Conservation (phyloP, 2,329 filamentous ascomycete genomes). For the Penicillium sp. region DNA sequence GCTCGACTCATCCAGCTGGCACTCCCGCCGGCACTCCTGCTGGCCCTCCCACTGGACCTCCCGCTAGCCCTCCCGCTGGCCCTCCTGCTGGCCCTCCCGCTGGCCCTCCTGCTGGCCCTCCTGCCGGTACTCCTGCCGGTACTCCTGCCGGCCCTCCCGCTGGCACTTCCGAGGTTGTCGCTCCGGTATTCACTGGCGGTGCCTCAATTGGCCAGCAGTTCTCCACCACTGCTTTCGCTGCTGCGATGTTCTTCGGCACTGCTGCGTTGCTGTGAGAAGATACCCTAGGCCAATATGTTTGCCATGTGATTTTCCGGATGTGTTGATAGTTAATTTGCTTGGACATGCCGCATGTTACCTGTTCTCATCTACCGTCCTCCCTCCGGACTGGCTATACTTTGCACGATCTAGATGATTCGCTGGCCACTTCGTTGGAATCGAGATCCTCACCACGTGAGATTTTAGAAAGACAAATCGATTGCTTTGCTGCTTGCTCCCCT, state of each 20-base stretch:
- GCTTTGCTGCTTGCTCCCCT: conserved; percentile 8
- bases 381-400: not conserved
- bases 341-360: conserved; percentile 12
- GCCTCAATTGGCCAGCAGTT: conserved; percentile 34
- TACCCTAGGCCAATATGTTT: not conserved
- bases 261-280: conserved; percentile 37
- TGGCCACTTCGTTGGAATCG: conserved; percentile 3
- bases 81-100: conserved; percentile 15
- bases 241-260: conserved; percentile 43
- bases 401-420: not conserved
- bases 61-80: conserved; percentile 18
- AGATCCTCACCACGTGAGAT: conserved; percentile 13
- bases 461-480: conserved; percentile 12
- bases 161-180: no score
- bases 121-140: no score
- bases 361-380: conserved; percentile 3
- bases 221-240: conserved; percentile 38
- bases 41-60: conserved; percentile 13
- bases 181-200: no score
- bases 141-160: no score
- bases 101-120: no score
- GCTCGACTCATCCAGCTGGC: conserved; percentile 12
- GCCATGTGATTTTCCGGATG: conserved; percentile 3
- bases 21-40: conserved; percentile 12
- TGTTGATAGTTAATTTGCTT: conserved; percentile 15